Evolutionary conservation across 2,329 filamentous ascomycete species (phyloP).

Genomic region (Xylaria sp.): DNA sequence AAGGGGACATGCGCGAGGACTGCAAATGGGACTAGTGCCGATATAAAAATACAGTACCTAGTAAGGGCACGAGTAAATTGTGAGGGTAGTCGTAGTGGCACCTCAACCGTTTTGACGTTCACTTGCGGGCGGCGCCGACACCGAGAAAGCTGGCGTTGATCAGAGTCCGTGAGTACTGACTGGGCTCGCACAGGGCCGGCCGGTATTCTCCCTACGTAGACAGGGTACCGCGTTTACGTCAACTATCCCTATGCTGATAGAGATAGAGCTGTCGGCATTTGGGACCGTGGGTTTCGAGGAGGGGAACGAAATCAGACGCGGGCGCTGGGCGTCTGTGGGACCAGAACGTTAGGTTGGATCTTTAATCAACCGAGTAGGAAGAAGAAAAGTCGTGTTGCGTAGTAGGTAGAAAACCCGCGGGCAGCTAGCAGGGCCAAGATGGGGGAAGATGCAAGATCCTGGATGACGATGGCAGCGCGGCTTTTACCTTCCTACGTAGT

Average conservation of each 20-base stretch:
- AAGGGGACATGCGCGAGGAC: conserved; percentile 7
- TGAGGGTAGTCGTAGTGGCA: conserved; percentile 21
- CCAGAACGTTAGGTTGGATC: too few relatives aligned
- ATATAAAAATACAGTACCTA: conserved; percentile 21
- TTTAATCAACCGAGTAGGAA: neutral
- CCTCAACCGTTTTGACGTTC: conserved; percentile 23
- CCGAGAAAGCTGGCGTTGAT: conserved; percentile 22
- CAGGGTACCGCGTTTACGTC: conserved; percentile 9
- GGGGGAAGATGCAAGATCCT: neutral
- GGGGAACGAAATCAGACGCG: too few relatives aligned
- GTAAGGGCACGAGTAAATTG: conserved; percentile 17
- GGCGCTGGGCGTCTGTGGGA: too few relatives aligned
- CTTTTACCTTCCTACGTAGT: neutral
- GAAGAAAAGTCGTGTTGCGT: too few relatives aligned
- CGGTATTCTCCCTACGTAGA: neutral
- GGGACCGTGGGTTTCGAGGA: too few relatives aligned
- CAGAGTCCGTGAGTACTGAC: conserved; percentile 24
- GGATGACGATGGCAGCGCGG: neutral
- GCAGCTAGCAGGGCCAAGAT: neutral
- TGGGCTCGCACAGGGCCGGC: neutral
- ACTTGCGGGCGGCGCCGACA: conserved; percentile 14
- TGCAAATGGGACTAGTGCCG: conserved; percentile 23
- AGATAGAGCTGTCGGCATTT: too few relatives aligned
- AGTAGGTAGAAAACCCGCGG: too few relatives aligned
- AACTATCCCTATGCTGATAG: neutral